Evolutionary conservation across 2,329 filamentous ascomycete species (phyloP), one percentile per base, ranked within the genome.

Genomic region (Aspergillus sp.): DNA sequence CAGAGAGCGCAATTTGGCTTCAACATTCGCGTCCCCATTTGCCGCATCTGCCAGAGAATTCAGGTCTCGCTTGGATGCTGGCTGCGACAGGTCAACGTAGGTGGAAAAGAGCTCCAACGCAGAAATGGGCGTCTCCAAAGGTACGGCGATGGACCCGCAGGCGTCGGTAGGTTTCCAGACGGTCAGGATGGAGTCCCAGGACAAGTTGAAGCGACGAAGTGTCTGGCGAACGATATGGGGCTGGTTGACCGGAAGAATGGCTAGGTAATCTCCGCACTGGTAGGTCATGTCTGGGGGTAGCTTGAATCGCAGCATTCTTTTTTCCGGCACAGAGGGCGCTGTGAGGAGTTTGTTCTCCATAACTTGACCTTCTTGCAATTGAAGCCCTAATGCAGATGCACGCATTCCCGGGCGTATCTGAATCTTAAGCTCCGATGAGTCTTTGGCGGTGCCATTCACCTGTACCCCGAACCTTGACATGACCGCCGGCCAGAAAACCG

Each of bases 231-330:
- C 81, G 9, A 76, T 83, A 26, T 79, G 71, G 43, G 77, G 77
- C 1, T 84, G 83, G 65, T 93, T 93, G 26, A 89, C 71, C 0
- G 89, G 89, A 1, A 91, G 74, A 2, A 91, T 76, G 0, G 87
- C 86, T 0, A 93, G 79, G 65, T 94, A 93, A 64, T 93, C 89
- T 13, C 89, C 89, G 2, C 86, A 81, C 36, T 81, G 79, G 70
- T 92, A 93, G 0, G 77, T 79, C 76, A 83, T 78, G 47, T 80
- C 82, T 0, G 77, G 80, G 0, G 89, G 88, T 1, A 93, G 76
- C 54, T 83, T 80, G 32, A 91, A 82, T 56, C 84, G 83, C 17
- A 90, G 80, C 56, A 86, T 79, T 20, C 82, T 80, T 74, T 90
- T 90, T 35, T 74, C 73, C 0, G 82, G 74, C 22, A 76, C 78